Evolutionary conservation across 805 yeast species (phyloP), one percentile per base, ranked within the genome.

Genomic region (Candida silvicultrix): DNA sequence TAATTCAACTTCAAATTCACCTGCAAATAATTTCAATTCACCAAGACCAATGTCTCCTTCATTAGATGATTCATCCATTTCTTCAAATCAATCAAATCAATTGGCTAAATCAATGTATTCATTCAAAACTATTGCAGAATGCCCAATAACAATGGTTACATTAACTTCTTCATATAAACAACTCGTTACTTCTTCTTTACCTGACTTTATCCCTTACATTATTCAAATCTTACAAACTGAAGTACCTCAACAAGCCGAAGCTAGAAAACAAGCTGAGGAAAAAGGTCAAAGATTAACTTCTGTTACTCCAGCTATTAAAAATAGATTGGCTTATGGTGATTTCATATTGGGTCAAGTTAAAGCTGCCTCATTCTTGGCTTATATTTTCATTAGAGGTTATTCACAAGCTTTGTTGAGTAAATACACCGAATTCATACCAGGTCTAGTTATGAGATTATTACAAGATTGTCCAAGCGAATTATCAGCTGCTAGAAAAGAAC

Each of bases 381-480:
- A 90, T 62, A 89, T 90, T 1, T 84, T 85, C 53, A 82, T 95
- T 38, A 77, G 98, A 49, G 89, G 95, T 16, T 85, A 82, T 57
- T 81, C 95, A 2, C 77, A 80, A 32, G 81, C 80, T 36, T 72
- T 84, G 45, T 64, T 85, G 49, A 74, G 73, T 48, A 65, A 66
- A 36, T 77, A 80, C 53, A 77, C 81, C 34, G 69, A 69, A 5
- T 74, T 78, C 36, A 88, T 94, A 9, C 99, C 99, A 0, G 95
- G 87, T 49, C 77, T 90, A 45, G 86, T 94, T 36, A 77, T 90
- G 45, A 72, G 98, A 52, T 68, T 94, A 36, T 68, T 94, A 36
- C 96, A 90, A 64, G 98, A 95, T 63, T 94, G 98, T 63, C 99
- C 99, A 3, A 82, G 94, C 16, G 98, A 92, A 59, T 70, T 89